Evolutionary conservation across 768 basidiomycete genomes (phyloP), one percentile per base, ranked within the genome.

Genomic region (Suillus plorans): DNA sequence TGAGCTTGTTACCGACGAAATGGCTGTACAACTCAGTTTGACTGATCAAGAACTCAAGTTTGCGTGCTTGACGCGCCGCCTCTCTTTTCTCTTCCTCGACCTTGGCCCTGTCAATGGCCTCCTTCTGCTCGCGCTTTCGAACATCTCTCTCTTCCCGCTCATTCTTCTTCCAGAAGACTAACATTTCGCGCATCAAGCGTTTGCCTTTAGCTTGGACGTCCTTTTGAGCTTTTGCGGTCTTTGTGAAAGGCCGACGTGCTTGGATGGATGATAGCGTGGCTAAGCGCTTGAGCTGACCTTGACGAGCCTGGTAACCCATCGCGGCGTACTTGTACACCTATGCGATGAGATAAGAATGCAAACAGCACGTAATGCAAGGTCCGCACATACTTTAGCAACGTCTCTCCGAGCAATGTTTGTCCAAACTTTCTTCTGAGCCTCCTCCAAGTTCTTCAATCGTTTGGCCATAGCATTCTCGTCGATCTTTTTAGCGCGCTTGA

Each of bases 1-100:
- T 93, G 61, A 94, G 85, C 79, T 99, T 99, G 78, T 89, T 97
- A 39, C 97, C 97, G 64, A 99, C 95, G 84, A 99, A 99, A 80
- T 99, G 97, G 69, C 94, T 95, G 78, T 99, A 99, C 9, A 99
- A 85, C 75, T 99, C 97, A 4, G 97, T 99, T 78, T 99, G 97
- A 65, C 94, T 98, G 76, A 99, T 95, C 77, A 99, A 82, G 80
- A 99, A 99, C 79, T 99, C 97, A 31, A 99, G 86, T 77, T 99
- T 98, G 69, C 97, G 86, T 14, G 95, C 94, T 76, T 97, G 94
- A 60, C 97, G 83, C 45, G 95, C 91, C 14, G 92, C 91, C 78
- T 99, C 97, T 49, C 97, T 85, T 73, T 89, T 92, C 78, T 97
- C 95, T 75, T 97, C 95, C 76, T 97, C 95, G 39, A 93, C 78